phyloP scores from a whole-genome alignment of 495 filamentous ascomycete genomes.

The Hypoxylon lienhwacheense region DNA sequence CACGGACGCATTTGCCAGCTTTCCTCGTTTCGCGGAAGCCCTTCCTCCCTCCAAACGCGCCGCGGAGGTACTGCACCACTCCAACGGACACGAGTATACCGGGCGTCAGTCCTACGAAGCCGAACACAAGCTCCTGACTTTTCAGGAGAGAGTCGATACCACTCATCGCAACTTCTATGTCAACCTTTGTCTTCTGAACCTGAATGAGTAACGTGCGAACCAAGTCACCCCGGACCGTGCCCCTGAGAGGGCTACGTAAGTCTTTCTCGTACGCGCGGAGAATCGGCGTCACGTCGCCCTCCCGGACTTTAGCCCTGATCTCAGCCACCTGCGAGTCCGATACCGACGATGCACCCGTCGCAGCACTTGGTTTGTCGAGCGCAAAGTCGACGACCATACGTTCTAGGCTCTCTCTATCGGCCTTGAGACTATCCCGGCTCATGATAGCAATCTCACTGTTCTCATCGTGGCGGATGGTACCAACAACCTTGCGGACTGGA shows the following conservation, averaged over 20 bases:
- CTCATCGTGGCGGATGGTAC: slow-evolving; percentile 88
- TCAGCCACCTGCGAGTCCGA: slow-evolving; percentile 64
- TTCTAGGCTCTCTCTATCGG: slow-evolving; percentile 87
- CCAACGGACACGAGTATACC: slow-evolving; percentile 82
- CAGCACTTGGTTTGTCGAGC: slow-evolving; percentile 65
- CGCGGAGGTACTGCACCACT: slow-evolving; percentile 68
- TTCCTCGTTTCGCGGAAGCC: slow-evolving; percentile 62
- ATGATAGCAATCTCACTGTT: slow-evolving; percentile 93
- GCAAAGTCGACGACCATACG: slow-evolving; percentile 98
- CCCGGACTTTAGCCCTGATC: slow-evolving; percentile 74
- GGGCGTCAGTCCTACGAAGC: slow-evolving; percentile 90
- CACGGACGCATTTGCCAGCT: slow-evolving; percentile 66
- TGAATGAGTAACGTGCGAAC: slow-evolving; percentile 90
- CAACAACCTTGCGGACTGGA: slow-evolving; percentile 76
- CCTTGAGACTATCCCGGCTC: slow-evolving; percentile 85
- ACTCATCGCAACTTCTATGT: slow-evolving; percentile 91
- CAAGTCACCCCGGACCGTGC: slow-evolving; percentile 81
- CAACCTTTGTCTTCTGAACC: slow-evolving; percentile 98
- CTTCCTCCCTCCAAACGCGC: slow-evolving; percentile 65
- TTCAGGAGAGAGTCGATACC: slow-evolving; percentile 91
- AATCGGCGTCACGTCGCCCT: slow-evolving; percentile 91
- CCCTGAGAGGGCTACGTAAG: slow-evolving; percentile 73
- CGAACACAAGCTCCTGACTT: slow-evolving; percentile 96
- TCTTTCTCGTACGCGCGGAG: slow-evolving; percentile 89
- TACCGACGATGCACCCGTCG: slow-evolving; percentile 45